Evolutionary conservation across 129 eudicot genomes (phyloP).

Genomic region (Flaveria brownii): DNA sequence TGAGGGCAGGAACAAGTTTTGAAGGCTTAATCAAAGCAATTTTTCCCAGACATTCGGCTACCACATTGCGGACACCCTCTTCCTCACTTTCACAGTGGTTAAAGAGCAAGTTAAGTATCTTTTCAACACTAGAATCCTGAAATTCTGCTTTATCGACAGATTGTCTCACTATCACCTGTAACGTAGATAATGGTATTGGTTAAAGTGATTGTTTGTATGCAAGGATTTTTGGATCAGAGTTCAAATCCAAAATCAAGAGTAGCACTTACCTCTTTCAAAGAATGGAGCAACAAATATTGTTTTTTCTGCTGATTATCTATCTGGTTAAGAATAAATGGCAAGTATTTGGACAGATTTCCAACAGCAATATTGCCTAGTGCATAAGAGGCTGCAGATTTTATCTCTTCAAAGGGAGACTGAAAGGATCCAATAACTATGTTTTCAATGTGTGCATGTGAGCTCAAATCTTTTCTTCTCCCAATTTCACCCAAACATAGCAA

Average conservation of each 20-base stretch:
- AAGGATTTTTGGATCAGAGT: neutral
- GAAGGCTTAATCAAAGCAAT: conserved; percentile 90
- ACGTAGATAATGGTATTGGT: neutral
- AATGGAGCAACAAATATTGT: conserved; percentile 90
- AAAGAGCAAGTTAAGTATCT: conserved; percentile 83
- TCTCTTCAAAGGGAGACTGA: conserved; percentile 98
- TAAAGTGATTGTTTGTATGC: neutral
- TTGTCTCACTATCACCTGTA: conserved; percentile 95
- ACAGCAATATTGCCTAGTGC: conserved; percentile 99
- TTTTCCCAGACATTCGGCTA: conserved; percentile 97
- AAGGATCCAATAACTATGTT: conserved; percentile 90
- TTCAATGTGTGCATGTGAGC: conserved; percentile 87
- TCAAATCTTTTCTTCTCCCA: conserved; percentile 94
- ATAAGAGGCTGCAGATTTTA: conserved; percentile 98
- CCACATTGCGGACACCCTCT: conserved; percentile 99
- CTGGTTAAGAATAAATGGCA: conserved; percentile 94
- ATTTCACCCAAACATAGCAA: conserved; percentile 97
- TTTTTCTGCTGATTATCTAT: conserved; percentile 99
- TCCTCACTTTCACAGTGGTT: conserved; percentile 99
- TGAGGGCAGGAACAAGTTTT: conserved; percentile 96
- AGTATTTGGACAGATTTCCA: conserved; percentile 83
- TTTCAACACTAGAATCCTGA: conserved; percentile 89
- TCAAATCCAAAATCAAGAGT: neutral
- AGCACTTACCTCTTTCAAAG: conserved; percentile 80
- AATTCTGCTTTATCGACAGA: conserved; percentile 98